Evolutionary conservation across 179 eudicot genomes (phyloP), one percentile per base, ranked within the genome.

Genomic region (Vitellaria paradoxa): DNA sequence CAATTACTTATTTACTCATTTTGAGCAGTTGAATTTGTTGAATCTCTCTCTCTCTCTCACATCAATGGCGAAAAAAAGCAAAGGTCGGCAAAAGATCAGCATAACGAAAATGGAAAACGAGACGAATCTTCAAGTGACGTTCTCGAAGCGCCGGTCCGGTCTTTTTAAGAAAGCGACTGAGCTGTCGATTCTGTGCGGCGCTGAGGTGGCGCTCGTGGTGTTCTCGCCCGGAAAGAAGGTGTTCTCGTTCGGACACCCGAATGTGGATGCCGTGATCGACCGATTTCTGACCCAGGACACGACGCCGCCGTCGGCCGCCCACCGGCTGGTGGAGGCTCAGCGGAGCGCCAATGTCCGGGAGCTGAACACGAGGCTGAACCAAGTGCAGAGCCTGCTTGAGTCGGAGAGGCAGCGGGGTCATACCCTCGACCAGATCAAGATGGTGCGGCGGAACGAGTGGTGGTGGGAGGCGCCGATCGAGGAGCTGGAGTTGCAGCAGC

Each of bases 111-210:
- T 89, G 82, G 78, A 78, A 71, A 87, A 86, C 13, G 80, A 84
- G 9, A 87, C 81, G 70, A 84, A 84, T 70, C 81, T 85, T 1
- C 87, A 68, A 47, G 92, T 87, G 14, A 89, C 92, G 24, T 89
- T 89, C 79, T 89, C 92, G 2, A 88, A 88, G 55, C 77, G 89
- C 0, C 88, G 86, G 0, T 46, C 70, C 3, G 88, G 91, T 7
- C 77, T 87, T 2, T 87, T 89, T 68, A 89, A 89, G 40, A 87
- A 89, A 61, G 86, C 89, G 0, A 84, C 86, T 23, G 92, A 89
- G 61, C 76, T 89, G 0, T 79, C 88, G 80, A 89, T 85, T 21
- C 70, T 89, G 26, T 81, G 86, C 12, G 87, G 88, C 9, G 86
- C 84, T 10, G 82, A 89, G 18, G 78, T 77, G 2, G 89, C 85